Base-by-base conservation (phyloP, 2,329 filamentous ascomycete genomes). In the Orbilia brochopaga region DNA sequence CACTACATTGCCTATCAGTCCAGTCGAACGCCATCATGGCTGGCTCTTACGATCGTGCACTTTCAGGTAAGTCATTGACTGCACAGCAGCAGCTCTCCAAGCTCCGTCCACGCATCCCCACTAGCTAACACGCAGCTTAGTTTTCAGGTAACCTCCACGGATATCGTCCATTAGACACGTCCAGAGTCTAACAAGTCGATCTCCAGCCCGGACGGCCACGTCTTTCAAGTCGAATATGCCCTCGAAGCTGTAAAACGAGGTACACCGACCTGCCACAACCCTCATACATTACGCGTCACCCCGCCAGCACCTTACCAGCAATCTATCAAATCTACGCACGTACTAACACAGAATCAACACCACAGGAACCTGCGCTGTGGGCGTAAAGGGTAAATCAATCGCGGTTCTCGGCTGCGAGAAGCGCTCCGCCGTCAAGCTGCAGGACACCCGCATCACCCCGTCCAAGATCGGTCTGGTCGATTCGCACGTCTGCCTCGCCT, bases 181-280 rank as follows among this genome's bases (percentile, higher is more conserved):
- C 32, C 37, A 48, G 44, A 46, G 23, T 35, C 67, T 75, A 77
- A 83, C 87, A 81, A 88, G 79, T 42, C n/a, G 53, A 53, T 13
- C 19, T 66, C 54, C 79, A 97, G 93, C 86, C 94, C 94, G 79
- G 94, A 99, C 83, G 94, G 94, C 82, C 94, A 99, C 84, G 94
- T 99, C 78, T 99, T 99, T 83, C 94, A 99, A 83, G 94, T 99
- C 79, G 94, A 99, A 85, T 99, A 99, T 86, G 94, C 94, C 64
- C 90, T 96, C 76, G 94, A 99, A 83, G 94, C 94, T 76, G 94
- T 99, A 76, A 99, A 99, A 85, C 84, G 94, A 91, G 94, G 93
- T 94, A 83, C 70, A 79, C 8, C 27, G 27, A 4, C 27, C 27
- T 8, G 27, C 8, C 27, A n/a, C n/a, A n/a, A n/a, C 27, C 77